Percentiles rank a stretch among this genome's conserved stretches.
Conservation (phyloP, 176 grass and related monocot genomes). For the Paspalum notatum region DNA sequence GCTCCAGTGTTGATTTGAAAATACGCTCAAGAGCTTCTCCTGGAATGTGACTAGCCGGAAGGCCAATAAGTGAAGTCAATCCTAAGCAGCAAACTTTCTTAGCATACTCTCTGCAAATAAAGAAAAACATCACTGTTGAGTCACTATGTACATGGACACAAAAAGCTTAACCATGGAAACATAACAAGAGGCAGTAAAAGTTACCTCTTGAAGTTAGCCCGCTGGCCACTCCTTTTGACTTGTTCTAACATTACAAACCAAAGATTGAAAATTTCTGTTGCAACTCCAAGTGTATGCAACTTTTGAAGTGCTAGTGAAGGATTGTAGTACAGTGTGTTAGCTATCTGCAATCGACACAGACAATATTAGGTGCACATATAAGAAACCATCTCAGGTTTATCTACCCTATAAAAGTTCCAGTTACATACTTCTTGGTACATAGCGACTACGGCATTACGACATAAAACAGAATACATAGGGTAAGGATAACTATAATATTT, state of each 20-base stretch:
- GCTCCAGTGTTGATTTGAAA: slow-evolving; percentile 79
- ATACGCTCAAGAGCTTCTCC: slow-evolving; percentile 68
- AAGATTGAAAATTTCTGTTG: slow-evolving; percentile 69
- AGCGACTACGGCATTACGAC: neutral
- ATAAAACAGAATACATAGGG: neutral
- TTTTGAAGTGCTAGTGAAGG: slow-evolving; percentile 65
- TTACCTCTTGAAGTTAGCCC: slow-evolving; percentile 82
- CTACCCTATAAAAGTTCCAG: too few relatives aligned
- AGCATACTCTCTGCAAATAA: slow-evolving; percentile 75
- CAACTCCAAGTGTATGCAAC: slow-evolving; percentile 74
- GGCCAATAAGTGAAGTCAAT: slow-evolving; percentile 78
- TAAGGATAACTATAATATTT: neutral
- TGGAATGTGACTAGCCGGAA: slow-evolving; percentile 71
- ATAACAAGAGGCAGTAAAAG: neutral
- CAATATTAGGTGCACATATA: too few relatives aligned
- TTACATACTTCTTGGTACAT: neutral
- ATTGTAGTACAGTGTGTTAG: slow-evolving; percentile 85
- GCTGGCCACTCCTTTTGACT: slow-evolving; percentile 69
- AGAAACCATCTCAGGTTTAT: neutral
- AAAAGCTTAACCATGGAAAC: neutral
- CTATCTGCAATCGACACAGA: slow-evolving; percentile 51
- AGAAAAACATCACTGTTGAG: slow-evolving; percentile 2
- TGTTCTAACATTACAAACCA: slow-evolving; percentile 89
- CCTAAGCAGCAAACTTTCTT: slow-evolving; percentile 91
- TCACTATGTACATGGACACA: too few relatives aligned